Percentiles rank a stretch among this genome's conserved stretches.
These are phyloP conservation scores for Pharnaceum exiguum DNA, from an alignment of 148 eudicot genomes.

Conservation along the genomic window DNA sequence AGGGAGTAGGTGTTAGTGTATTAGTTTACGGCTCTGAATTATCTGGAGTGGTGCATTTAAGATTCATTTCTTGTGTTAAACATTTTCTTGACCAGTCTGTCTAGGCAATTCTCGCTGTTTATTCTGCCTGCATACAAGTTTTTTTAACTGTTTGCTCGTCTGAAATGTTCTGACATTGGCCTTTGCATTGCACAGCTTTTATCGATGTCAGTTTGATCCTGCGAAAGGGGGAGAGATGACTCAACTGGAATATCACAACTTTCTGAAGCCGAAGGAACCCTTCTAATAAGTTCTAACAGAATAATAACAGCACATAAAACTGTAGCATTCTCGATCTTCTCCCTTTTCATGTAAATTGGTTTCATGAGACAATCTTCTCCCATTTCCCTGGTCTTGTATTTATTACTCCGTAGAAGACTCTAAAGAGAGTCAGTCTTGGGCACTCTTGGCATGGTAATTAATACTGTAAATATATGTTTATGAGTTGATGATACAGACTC, in stretches of 20 bases:
- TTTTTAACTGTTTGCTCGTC: neutral
- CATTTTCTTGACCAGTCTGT: too few relatives aligned
- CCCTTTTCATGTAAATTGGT: slow-evolving; percentile 18
- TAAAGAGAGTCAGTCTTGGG: slow-evolving; percentile 5
- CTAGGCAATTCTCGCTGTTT: too few relatives aligned
- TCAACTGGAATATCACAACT: slow-evolving; percentile 82
- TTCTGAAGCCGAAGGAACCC: slow-evolving; percentile 80
- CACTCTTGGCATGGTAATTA: slow-evolving; percentile 12
- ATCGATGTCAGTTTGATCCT: slow-evolving; percentile 81
- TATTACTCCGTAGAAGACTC: slow-evolving; percentile 8
- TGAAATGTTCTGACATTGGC: neutral
- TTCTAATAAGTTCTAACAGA: slow-evolving; percentile 40
- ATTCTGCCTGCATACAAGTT: too few relatives aligned
- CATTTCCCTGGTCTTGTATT: slow-evolving; percentile 4
- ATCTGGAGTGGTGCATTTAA: too few relatives aligned
- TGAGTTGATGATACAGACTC: neutral
- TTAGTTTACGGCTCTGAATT: too few relatives aligned
- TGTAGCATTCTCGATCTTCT: slow-evolving; percentile 7
- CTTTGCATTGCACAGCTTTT: slow-evolving; percentile 57
- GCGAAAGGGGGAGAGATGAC: slow-evolving; percentile 90
- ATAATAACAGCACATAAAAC: slow-evolving; percentile 15
- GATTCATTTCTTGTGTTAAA: too few relatives aligned
- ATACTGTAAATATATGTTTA: slow-evolving; percentile 26
- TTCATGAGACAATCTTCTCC: slow-evolving; percentile 14
- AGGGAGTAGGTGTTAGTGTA: too few relatives aligned